Evolutionary conservation across 371 early-diverging fungal species (phyloP), one percentile per base, ranked within the genome.

Genomic region (Dinochytrium kinnereticum): DNA sequence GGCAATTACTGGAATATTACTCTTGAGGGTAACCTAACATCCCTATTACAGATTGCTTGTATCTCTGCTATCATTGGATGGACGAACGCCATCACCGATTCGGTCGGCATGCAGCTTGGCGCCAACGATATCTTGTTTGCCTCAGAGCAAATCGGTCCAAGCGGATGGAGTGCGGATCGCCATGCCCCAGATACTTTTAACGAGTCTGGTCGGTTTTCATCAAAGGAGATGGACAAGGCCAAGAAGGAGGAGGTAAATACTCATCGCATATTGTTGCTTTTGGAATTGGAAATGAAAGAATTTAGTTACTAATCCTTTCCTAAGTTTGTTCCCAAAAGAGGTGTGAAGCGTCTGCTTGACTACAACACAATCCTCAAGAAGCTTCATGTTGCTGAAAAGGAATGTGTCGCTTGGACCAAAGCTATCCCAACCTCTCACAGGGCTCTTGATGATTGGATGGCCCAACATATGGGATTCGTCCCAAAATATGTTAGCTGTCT

Each of bases 121-220:
- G 21, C 44, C 49, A 67, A 67, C 44, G 68, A 67, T 26, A 44
- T 67, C 31, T 33, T 44, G 68, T 67, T 67, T 49, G 68, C 68
- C 21, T 5, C 19, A 30, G 26, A 49, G 15, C 21, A 67, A 10
- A 34, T 67, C 21, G 24, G 49, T 3, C 26, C 21, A 3, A 33
- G 5, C 28, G 68, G 49, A n/a, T 67, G 68, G 68, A 28, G 24
- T 15, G 68, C 17, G 5, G 39, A 19, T 24, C 68, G 68, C 37
- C 68, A 67, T 49, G 68, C 44, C 44, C 68, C 68, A 5, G 28
- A 57, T 7, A 57, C 13, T 44, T 44, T 44, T 19, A 44, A 7
- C 19, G 44, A 44, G 44, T 13, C 44, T 7, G 44, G 44, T 44
- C 44, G 44, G 19, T 44, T 44, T 19, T 13, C 44, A 13, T 7